Base-by-base conservation (phyloP, 306 rosid species). In the Castanea sativa region DNA sequence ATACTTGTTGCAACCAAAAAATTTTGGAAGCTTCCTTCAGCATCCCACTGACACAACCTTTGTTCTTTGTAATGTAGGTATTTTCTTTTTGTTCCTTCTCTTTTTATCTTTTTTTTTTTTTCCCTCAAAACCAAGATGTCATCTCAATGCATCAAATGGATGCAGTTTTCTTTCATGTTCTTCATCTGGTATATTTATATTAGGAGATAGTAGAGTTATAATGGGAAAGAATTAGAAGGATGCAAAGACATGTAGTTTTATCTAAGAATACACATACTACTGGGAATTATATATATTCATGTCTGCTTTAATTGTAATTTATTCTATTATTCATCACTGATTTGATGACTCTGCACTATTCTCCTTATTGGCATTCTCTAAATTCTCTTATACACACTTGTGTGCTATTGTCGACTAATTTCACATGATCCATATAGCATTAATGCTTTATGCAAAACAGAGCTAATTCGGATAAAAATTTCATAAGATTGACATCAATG, bases 1-100 rank as follows among this genome's bases (percentile, higher is more conserved):
- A 80, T 96, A 81, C 86, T 96, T 12, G 94, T 90, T 55, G 96
- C 97, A 61, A 91, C 88, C 23, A 93, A 96, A 87, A 89, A 77
- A 56, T 82, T 86, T 45, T 91, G 98, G 99, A 89, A 76, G 59
- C 88, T 90, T 74, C 85, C 83, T 73, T 83, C 83, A 51, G 79
- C 85, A 57, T 87, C 94, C 58, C 82, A 82, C 89, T 88, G 68
- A 89, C 86, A 64, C 74, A 27, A 55, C 52, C 77, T 56, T 73
- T 27, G 19, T 32, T 35, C 41, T 51, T 20, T 77, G 78, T 78
- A 63, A 73, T 76, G 78, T 85, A 85, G 92, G 86, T 88, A 79
- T 58, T 74, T 83, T 63, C 75, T 64, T 83, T 55, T 32, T 80
- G 45, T 68, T 74, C 68, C 56, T 68, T 72, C 57, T 78, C 55